phyloP scores from a whole-genome alignment of 2,329 filamentous ascomycete species.

The Aspergillus piperis region DNA sequence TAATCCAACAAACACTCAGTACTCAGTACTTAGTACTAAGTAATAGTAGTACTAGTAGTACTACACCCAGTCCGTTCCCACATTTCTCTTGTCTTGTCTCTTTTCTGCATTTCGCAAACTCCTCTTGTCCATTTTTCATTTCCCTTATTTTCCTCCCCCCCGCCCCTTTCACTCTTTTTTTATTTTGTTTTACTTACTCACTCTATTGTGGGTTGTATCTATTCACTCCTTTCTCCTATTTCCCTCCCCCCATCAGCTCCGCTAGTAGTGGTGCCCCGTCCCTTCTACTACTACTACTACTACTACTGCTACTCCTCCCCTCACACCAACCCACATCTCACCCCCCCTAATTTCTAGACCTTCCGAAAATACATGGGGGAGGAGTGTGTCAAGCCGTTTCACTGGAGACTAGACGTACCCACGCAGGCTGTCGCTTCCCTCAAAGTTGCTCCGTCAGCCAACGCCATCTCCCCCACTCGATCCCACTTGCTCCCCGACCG shows the following conservation, averaged over 20 bases:
- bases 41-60: too few species aligned
- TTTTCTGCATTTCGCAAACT: background rate
- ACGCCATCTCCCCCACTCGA: constrained; percentile 24
- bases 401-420: constrained; percentile 11
- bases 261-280: background rate
- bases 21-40: background rate
- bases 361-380: constrained; percentile 19
- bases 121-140: constrained; percentile 3
- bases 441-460: constrained; percentile 24
- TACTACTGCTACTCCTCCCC: too few species aligned
- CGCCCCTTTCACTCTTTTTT: constrained; percentile 3
- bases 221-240: background rate
- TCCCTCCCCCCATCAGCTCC: background rate
- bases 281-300: too few species aligned
- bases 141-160: constrained; percentile 11
- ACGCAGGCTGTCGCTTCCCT: constrained; percentile 20
- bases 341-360: background rate
- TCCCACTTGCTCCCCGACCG: constrained; percentile 27
- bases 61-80: background rate
- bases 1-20: constrained; percentile 8
- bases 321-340: background rate
- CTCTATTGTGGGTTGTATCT: too few species aligned
- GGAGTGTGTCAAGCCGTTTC: constrained; percentile 14
- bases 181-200: background rate
- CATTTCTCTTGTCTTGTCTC: background rate